Base-by-base conservation (phyloP, 305 asterid species). In the Rubia balearica region DNA sequence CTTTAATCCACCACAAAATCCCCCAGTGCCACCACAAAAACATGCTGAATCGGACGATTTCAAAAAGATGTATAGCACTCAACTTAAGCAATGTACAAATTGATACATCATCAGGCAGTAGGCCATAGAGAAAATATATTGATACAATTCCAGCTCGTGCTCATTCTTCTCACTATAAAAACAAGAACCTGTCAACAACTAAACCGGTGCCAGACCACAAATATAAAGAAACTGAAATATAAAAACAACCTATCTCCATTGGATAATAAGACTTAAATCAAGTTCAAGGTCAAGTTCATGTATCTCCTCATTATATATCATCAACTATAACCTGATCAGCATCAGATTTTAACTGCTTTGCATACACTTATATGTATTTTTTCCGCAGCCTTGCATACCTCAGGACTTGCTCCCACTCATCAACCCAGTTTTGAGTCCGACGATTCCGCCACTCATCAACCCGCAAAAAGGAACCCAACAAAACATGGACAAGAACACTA, bases 241-340 rank as follows among this genome's bases (percentile, higher is more conserved):
- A 71, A 76, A 53, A 72, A 30, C 60, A 68, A 7, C 22, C 49
- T 78, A 94, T 97, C 99, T 91, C 99, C 97, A 94, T 71, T 91
- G 99, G 81, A 94, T 81, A 76, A 94, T 88, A 78, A 88, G 82
- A 65, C 89, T 97, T 78, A 85, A 81, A 82, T 91, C 96, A 72
- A 94, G 99, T 73, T 86, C 94, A 68, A 83, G 88, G 73, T 94
- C 97, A 79, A 94, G 87, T 83, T 88, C 90, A 75, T 86, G 91
- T 67, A 94, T 86, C 70, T 94, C 96, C 78, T 87, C 76, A 72
- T 86, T 86, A 83, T 89, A n/a, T n/a, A n/a, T n/a, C 97, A 79
- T 88, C 95, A 79, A 87, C 81, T 67, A 84, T 81, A 40, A 76
- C 78, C 38, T 88, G 92, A 49, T 85, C 96, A 75, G 85, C 88